phyloP scores from a whole-genome alignment of 805 yeast species.

The Jamesozyma lodderae region DNA sequence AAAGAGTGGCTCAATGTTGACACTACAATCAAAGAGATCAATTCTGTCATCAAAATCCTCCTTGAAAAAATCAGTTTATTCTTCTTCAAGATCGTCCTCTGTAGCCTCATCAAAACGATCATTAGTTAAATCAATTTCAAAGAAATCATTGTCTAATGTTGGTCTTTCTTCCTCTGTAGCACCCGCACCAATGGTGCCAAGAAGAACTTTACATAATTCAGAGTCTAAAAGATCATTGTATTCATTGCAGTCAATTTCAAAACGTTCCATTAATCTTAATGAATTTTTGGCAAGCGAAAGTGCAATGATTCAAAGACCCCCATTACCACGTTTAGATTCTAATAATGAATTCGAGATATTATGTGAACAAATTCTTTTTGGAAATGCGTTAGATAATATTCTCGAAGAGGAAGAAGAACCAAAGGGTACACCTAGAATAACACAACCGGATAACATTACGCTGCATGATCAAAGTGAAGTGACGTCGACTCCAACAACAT shows the following conservation, averaged over 20 bases:
- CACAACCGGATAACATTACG: not conserved
- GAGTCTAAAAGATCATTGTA: slow-evolving; percentile 28
- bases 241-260: slow-evolving; percentile 29
- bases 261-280: slow-evolving; percentile 28
- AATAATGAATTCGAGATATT: slow-evolving; percentile 24
- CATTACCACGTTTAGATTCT: slow-evolving; percentile 14
- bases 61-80: slow-evolving; percentile 4
- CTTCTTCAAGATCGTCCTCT: slow-evolving; percentile 6
- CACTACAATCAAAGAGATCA: slow-evolving; percentile 14
- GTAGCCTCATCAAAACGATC: slow-evolving; percentile 15
- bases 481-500: not conserved
- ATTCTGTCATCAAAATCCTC: slow-evolving; percentile 9
- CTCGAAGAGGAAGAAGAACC: slow-evolving; percentile 17
- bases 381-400: slow-evolving; percentile 20
- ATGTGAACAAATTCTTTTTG: slow-evolving; percentile 27
- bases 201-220: slow-evolving; percentile 23
- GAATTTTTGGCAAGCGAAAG: slow-evolving; percentile 18
- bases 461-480: not conserved
- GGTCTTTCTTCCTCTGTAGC: too few species aligned
- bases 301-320: slow-evolving; percentile 9
- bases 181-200: not conserved
- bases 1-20: slow-evolving; percentile 15
- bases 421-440: not conserved
- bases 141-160: slow-evolving; percentile 2
- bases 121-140: slow-evolving; percentile 10